Evolutionary conservation across 2,329 filamentous ascomycete genomes (phyloP), one percentile per base, ranked within the genome.

Genomic region (Pseudogymnoascus sp.): DNA sequence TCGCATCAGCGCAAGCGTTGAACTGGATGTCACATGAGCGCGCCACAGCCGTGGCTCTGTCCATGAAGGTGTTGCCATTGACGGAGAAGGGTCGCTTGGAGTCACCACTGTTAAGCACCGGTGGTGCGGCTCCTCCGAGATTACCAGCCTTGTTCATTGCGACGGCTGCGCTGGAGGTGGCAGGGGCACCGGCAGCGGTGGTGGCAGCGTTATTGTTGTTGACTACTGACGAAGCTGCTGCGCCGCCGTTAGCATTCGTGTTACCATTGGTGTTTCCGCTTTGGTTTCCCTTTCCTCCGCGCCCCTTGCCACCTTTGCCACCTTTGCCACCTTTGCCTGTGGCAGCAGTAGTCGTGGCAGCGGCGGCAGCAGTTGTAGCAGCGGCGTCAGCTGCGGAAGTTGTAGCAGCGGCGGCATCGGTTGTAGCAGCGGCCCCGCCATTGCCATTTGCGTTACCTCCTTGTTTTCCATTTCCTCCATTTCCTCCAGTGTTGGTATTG

Each of bases 11-110:
- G 70, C 86, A 89, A 1, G 72, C 75, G 70, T 87, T 88, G 74
- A 85, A 82, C 75, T 88, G 86, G 65, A 86, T 81, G 70, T 85
- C 81, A 71, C 86, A 89, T 51, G 82, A 79, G 51, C 86, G 79
- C 73, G 86, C 80, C 39, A 80, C 74, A 6, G 86, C 86, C 10
- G 80, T 81, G 1, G 73, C 73, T 69, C 83, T 73, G 71, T 81
- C 82, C 28, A 80, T 80, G 71, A 89, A 88, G 31, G 77, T 85
- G 75, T 79, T 78, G 60, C 81, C 82, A 69, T 82, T 81, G 66
- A 85, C 83, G 19, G 70, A 67, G 73, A 86, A 87, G 63, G 84
- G 82, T 28, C 84, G 78, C 57, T 73, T 69, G 13, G 74, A 54
- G 73, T 84, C 76, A 37, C 81, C 82, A 1, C 80, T 80, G 69